A percentile compares a stretch with the other conserved stretches of the same genome.
Conservation (phyloP, 208 protist species). For the Crithidia acanthocephali region DNA sequence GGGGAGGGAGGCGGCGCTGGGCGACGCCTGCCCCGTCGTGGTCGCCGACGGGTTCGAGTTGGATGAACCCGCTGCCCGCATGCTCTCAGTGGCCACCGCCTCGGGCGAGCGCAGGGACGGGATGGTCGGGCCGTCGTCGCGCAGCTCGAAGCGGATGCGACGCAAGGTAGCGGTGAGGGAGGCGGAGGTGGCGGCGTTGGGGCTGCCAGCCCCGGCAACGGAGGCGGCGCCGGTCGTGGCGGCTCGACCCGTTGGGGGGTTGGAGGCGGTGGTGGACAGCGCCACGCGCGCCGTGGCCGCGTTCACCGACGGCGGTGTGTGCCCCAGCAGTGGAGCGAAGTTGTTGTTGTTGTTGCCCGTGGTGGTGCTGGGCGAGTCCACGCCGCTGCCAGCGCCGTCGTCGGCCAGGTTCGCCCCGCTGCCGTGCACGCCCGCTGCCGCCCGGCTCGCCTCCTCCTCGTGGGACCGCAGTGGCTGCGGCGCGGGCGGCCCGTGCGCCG, state of each 20-base stretch:
- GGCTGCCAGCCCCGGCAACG: not conserved
- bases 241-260: slow-evolving; percentile 2
- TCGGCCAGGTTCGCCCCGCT: not conserved
- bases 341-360: not conserved
- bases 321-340: not conserved
- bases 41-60: not conserved
- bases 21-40: not conserved
- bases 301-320: slow-evolving; percentile 16
- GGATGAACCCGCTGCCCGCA: not conserved
- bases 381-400: slow-evolving; percentile 5
- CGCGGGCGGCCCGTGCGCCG: not conserved
- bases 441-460: slow-evolving; percentile 9
- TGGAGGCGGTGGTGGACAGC: slow-evolving; percentile 18
- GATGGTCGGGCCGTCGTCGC: slow-evolving; percentile 59
- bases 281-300: not conserved
- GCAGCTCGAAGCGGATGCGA: slow-evolving; percentile 74
- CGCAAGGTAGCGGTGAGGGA: slow-evolving; percentile 53
- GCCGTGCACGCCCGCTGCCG: not conserved
- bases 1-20: not conserved
- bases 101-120: slow-evolving; percentile 27
- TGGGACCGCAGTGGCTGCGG: not conserved
- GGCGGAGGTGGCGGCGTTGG: slow-evolving; percentile 21
- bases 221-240: not conserved
- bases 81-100: slow-evolving; percentile 14
- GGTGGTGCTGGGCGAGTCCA: not conserved